Evolutionary conservation across 2,329 filamentous ascomycete genomes (phyloP).

Genomic region (Thelonectria discophora): DNA sequence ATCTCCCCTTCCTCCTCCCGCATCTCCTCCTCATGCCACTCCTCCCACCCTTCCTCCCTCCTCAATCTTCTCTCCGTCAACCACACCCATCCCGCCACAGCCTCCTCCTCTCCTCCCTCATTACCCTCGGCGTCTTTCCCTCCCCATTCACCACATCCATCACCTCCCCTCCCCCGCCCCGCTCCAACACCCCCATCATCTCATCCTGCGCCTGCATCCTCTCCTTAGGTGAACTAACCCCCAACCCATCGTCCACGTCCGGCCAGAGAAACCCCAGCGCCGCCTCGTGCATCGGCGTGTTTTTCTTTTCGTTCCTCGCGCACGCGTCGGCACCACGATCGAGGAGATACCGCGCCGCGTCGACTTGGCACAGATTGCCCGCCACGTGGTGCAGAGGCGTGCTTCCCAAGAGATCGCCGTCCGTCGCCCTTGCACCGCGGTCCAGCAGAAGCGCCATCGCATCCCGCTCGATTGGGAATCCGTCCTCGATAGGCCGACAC

Average conservation of each 20-base stretch:
- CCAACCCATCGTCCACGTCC: background rate
- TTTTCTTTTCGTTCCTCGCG: background rate
- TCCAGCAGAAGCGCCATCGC: background rate
- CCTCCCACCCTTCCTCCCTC: background rate
- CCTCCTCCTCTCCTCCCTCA: background rate
- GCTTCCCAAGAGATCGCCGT: background rate
- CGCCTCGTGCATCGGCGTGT: conserved; percentile 3
- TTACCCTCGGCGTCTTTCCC: background rate
- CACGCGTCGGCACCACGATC: background rate
- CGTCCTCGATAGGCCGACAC: background rate
- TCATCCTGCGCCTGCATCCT: background rate
- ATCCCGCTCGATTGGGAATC: background rate
- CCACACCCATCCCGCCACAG: background rate
- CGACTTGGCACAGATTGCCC: background rate
- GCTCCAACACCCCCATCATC: background rate
- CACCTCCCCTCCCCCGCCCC: background rate
- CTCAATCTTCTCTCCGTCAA: background rate
- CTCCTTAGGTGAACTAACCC: too few relatives aligned
- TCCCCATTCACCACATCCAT: background rate
- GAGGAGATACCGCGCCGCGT: conserved; percentile 1
- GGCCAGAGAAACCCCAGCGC: background rate
- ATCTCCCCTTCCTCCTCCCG: too few relatives aligned
- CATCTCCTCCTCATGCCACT: too few relatives aligned
- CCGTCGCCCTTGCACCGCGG: background rate
- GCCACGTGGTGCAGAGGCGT: background rate